Evolutionary conservation across 768 basidiomycete species (phyloP).

Genomic region (Termitomyces sp.): DNA sequence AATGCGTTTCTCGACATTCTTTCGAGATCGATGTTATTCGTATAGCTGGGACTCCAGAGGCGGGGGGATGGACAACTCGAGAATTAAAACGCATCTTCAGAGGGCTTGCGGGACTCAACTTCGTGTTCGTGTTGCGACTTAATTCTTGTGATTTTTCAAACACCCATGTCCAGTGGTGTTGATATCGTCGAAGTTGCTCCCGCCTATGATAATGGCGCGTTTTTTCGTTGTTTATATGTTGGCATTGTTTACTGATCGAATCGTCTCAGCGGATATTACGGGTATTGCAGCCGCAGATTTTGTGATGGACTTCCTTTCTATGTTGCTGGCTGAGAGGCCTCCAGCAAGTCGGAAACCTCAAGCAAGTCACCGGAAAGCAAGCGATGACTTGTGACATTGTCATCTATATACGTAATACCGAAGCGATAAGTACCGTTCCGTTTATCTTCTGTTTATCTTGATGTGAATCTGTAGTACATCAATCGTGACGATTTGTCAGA

Average conservation of each 20-base stretch:
- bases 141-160: background rate
- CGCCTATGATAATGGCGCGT: slow-evolving; percentile 62
- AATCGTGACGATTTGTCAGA: no score
- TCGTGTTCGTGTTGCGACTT: slow-evolving; percentile 49
- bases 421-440: background rate
- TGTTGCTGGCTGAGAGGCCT: slow-evolving; percentile 44
- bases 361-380: background rate
- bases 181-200: slow-evolving; percentile 74
- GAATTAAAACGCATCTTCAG: slow-evolving; percentile 79
- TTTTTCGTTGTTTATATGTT: background rate
- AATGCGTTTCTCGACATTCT: background rate
- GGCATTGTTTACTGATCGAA: background rate
- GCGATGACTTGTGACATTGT: slow-evolving; percentile 9
- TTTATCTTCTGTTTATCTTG: background rate
- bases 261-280: slow-evolving; percentile 52
- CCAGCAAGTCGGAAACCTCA: slow-evolving; percentile 9
- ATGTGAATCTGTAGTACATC: no score
- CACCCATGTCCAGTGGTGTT: slow-evolving; percentile 40
- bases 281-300: slow-evolving; percentile 64
- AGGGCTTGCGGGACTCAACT: slow-evolving; percentile 72
- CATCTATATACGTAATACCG: background rate
- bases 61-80: slow-evolving; percentile 80
- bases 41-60: slow-evolving; percentile 77
- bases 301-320: slow-evolving; percentile 61
- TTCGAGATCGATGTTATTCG: background rate